Base-by-base conservation (phyloP, 305 asterid genomes). In the Lippia alba region DNA sequence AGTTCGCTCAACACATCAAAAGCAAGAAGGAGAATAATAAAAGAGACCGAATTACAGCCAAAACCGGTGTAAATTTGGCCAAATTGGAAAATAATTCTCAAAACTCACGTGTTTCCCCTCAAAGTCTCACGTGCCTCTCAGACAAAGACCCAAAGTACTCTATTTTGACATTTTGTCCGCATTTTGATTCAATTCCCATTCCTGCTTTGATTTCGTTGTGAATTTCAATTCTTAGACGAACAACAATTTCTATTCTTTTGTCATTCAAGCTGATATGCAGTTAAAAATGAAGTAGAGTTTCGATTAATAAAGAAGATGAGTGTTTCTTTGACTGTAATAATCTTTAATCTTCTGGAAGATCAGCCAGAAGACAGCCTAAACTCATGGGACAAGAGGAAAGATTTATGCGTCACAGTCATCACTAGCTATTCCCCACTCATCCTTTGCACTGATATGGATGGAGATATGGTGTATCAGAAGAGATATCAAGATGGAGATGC, bases 341-440 rank as follows among this genome's bases (percentile, higher is more conserved):
- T 88, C 57, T 91, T 94, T 66, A 94, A 94, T 82, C 97, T 94
- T 69, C 91, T 89, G 2, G 99, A 94, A 76, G 97, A 94, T 87
- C 97, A 91, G 79, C 70, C 82, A 30, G 89, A 81, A 32, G 93
- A 90, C 70, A 88, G 93, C 84, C 96, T 93, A 7, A 85, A 89
- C 73, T 85, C 97, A 62, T 94, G 97, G 97, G 96, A 89, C 5
- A 94, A 87, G 82, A 89, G 99, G 93, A 94, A 87, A 77, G 95
- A 88, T 76, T 83, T 91, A 79, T 91, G 99, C 60, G 83, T 82
- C 8, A 85, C 92, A 58, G 97, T 94, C 72, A 89, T 94, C 66
- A 91, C 97, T 0, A 87, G 95, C 76, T 91, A 91, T 66, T 89
- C 97, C 49, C 99, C 97, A 4, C 85, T 89, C 85, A 81, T 94